A percentile compares a stretch with the other conserved stretches of the same genome.
phyloP scores from a whole-genome alignment of 495 filamentous ascomycete genomes.

The Talaromyces ruber region DNA sequence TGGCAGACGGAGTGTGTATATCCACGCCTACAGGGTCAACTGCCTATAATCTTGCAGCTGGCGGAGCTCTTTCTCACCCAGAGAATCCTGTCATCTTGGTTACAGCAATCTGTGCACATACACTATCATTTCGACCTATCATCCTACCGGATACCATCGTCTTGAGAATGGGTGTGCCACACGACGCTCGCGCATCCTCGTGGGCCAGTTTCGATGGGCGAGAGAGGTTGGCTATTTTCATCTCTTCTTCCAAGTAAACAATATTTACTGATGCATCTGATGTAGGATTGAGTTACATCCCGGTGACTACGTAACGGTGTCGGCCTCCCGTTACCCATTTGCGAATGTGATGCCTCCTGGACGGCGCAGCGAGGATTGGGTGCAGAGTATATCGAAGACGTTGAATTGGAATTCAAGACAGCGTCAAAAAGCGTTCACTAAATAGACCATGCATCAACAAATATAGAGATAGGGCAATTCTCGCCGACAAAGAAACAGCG shows the following conservation, averaged over 20 bases:
- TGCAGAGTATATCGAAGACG: slow-evolving; percentile 82
- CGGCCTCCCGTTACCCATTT: slow-evolving; percentile 87
- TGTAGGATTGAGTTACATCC: slow-evolving; percentile 67
- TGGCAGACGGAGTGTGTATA: slow-evolving; percentile 84
- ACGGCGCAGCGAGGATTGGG: slow-evolving; percentile 78
- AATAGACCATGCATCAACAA: slow-evolving; percentile 6
- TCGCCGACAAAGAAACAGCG: not conserved
- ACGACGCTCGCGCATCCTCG: slow-evolving; percentile 76
- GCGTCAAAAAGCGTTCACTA: slow-evolving; percentile 55
- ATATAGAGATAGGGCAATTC: not conserved
- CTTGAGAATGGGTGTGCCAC: slow-evolving; percentile 83
- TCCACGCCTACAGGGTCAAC: slow-evolving; percentile 90
- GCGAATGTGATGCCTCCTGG: slow-evolving; percentile 76
- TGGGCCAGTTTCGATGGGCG: slow-evolving; percentile 98
- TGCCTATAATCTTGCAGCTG: slow-evolving; percentile 94
- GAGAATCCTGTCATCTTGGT: slow-evolving; percentile 96
- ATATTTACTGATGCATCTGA: not conserved
- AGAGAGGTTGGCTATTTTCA: slow-evolving; percentile 46
- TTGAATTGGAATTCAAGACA: slow-evolving; percentile 87
- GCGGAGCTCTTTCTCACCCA: slow-evolving; percentile 89
- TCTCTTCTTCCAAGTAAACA: not conserved
- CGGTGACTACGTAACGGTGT: slow-evolving; percentile 94
- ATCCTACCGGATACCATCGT: slow-evolving; percentile 94
- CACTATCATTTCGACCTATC: slow-evolving; percentile 89
- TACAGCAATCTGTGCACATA: slow-evolving; percentile 93